Evolutionary conservation across 305 asterid species (phyloP), one percentile per base, ranked within the genome.

Genomic region (Striga hermonthica): DNA sequence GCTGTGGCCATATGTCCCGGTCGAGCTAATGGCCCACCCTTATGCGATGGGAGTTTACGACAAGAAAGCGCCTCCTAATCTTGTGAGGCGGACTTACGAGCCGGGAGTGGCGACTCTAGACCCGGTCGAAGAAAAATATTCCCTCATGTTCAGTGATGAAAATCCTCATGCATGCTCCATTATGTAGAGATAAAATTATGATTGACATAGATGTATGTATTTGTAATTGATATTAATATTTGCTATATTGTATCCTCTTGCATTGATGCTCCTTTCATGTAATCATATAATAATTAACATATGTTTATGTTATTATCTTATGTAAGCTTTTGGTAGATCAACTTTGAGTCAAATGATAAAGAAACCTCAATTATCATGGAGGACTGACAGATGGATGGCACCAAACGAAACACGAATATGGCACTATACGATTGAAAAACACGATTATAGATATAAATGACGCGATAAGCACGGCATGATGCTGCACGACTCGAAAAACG

Each of bases 1-100:
- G 74, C 76, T 71, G 4, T 89, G 97, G 97, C 95, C 97, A 3
- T 89, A 83, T 55, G 95, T 89, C 13, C 97, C 97, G 0, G 80
- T 79, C 55, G 80, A 72, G 11, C 11, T 83, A 61, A 76, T 89
- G 0, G 97, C 97, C 3, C 97, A 89, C 71, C 97, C 97, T 9
- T 89, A 87, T 13, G 93, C 70, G 4, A 54, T 86, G 3, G 95
- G 84, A 8, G 91, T 89, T 54, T 89, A 89, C 62, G 97, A 89
- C 82, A 89, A 89, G 61, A 89, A 87, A 36, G 97, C 97, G 0
- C 95, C 97, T 7, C 75, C 97, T 0, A 87, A 87, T 69, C 54
- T 64, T 14, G 97, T 89, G 7, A 76, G 97, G 22, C 75, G 74
- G 1, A 86, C 89, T 0, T 10, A 68, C 39, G 93, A 86, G 66